phyloP scores from a whole-genome alignment of 345 rosid genomes.

The Rhodomyrtus tomentosa region DNA sequence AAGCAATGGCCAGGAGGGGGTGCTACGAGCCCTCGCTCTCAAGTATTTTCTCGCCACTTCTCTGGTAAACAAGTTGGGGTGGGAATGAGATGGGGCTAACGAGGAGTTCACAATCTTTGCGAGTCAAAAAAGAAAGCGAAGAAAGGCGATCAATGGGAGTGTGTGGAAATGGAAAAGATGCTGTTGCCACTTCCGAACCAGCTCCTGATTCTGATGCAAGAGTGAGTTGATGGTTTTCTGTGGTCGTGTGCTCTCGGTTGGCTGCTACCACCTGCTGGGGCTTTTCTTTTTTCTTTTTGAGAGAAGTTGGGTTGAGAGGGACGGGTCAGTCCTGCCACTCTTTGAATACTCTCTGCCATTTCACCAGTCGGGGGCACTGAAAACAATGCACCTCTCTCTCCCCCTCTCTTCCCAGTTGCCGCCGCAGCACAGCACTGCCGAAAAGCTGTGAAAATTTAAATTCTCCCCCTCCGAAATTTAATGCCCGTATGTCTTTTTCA shows the following conservation, averaged over 20 bases:
- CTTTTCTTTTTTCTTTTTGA: background rate
- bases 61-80: background rate
- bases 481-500: background rate
- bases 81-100: background rate
- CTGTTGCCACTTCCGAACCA: background rate
- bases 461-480: background rate
- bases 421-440: background rate
- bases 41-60: background rate
- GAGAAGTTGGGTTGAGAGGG: background rate
- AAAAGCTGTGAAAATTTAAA: background rate
- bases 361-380: constrained; percentile 44
- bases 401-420: background rate
- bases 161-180: background rate
- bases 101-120: background rate
- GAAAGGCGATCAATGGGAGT: background rate
- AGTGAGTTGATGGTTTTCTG: background rate
- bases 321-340: constrained; percentile 4
- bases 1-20: background rate
- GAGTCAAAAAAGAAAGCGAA: background rate
- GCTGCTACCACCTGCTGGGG: no score
- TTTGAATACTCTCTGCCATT: background rate
- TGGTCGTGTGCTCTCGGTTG: background rate
- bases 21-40: background rate
- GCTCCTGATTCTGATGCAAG: background rate
- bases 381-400: constrained; percentile 33